Evolutionary conservation across 371 early-diverging fungal genomes (phyloP).

Genomic region (Mucor irregularis): DNA sequence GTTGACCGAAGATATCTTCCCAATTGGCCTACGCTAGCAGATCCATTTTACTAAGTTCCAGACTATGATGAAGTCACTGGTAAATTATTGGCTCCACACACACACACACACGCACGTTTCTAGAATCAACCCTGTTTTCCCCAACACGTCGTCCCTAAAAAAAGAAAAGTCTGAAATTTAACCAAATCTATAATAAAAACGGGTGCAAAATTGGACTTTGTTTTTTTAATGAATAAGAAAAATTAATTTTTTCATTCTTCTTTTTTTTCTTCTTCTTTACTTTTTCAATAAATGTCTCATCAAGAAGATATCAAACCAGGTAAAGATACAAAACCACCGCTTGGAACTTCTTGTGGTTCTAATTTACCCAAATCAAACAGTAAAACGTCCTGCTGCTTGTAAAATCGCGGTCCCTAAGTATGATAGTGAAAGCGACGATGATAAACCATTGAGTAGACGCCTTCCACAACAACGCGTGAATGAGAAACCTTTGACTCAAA

Average conservation of each 20-base stretch:
- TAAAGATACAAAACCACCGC: too few relatives aligned
- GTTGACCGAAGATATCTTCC: slow-evolving; percentile 71
- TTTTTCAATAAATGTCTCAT: neutral
- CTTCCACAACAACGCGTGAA: neutral
- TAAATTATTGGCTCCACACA: too few relatives aligned
- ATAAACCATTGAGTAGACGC: slow-evolving; percentile 33
- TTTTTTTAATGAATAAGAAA: neutral
- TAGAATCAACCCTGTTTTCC: too few relatives aligned
- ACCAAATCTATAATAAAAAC: too few relatives aligned
- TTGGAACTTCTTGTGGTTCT: too few relatives aligned
- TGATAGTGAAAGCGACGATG: slow-evolving; percentile 28
- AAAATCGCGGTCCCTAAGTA: neutral
- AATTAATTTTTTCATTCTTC: neutral
- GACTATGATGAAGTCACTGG: neutral
- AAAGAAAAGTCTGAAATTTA: too few relatives aligned
- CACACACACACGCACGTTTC: too few relatives aligned
- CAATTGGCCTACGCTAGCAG: slow-evolving; percentile 72
- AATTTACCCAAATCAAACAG: too few relatives aligned
- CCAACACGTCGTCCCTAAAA: too few relatives aligned
- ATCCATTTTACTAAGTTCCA: slow-evolving; percentile 12
- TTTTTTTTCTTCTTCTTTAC: neutral
- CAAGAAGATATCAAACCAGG: neutral
- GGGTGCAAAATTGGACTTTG: too few relatives aligned
- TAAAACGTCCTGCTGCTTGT: too few relatives aligned
- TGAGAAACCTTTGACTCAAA: too few relatives aligned